Evolutionary conservation across 139 green algal species (phyloP).

Genomic region (Tetraselmis striata): DNA sequence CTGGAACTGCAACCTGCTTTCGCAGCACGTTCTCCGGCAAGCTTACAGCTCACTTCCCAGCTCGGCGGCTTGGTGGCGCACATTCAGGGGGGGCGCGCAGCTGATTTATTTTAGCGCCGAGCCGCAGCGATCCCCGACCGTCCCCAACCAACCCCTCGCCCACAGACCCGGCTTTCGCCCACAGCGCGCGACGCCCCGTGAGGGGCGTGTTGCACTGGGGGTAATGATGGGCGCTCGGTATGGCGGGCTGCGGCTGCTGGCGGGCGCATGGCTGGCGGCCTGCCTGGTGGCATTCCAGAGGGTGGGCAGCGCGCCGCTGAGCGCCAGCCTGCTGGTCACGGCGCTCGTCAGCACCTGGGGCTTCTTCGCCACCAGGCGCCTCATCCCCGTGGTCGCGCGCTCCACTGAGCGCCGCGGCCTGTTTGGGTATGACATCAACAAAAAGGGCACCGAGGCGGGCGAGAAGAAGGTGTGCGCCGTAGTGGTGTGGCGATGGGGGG

Average conservation of each 20-base stretch:
- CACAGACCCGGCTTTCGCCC: background rate
- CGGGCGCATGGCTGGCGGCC: background rate
- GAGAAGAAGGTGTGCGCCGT: constrained; percentile 49
- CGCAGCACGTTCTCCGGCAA: no score
- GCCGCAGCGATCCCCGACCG: no score
- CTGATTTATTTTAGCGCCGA: no score
- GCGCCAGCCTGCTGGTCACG: background rate
- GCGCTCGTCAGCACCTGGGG: constrained; percentile 45
- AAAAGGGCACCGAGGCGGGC: constrained; percentile 70
- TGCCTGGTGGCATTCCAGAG: background rate
- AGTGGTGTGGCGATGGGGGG: background rate
- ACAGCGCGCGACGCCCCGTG: background rate
- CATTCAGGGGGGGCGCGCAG: no score
- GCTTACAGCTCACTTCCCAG: no score
- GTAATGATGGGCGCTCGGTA: background rate
- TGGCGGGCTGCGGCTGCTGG: background rate
- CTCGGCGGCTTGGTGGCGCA: no score
- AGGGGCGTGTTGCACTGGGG: background rate
- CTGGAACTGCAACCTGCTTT: no score
- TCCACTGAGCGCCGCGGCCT: constrained; percentile 49
- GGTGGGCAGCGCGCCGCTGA: background rate
- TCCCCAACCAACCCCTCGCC: no score
- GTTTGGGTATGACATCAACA: constrained; percentile 86
- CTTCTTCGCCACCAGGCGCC: constrained; percentile 51
- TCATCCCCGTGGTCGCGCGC: constrained; percentile 55